These are phyloP conservation scores for Ceratocystis cubensis DNA, from an alignment of 2,329 filamentous ascomycete genomes.

Conservation along the genomic window DNA sequence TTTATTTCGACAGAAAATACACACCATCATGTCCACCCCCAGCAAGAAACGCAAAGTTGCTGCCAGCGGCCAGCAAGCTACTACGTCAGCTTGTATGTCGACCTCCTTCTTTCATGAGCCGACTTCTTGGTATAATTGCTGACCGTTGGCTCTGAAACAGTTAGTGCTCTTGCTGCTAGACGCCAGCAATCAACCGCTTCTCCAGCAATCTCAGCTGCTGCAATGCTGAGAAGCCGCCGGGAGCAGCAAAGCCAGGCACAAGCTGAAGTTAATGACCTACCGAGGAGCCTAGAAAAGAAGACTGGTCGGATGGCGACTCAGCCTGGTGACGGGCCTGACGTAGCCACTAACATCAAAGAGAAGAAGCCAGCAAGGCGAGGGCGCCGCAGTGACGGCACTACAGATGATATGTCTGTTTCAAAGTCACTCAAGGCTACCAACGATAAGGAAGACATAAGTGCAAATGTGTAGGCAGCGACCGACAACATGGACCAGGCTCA, in stretches of 20 bases:
- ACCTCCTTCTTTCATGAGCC: neutral
- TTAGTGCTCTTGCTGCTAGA: constrained; percentile 19
- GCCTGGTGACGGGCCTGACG: neutral
- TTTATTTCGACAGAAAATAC: neutral
- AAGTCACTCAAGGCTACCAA: neutral
- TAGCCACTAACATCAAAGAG: neutral
- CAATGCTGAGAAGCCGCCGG: constrained; percentile 2
- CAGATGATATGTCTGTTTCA: neutral
- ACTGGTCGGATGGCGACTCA: neutral
- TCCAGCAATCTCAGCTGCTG: constrained; percentile 12
- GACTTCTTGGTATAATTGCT: neutral
- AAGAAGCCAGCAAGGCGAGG: neutral
- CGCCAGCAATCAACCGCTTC: constrained; percentile 12
- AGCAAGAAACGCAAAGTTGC: constrained; percentile 17
- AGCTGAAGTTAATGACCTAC: neutral
- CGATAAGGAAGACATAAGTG: neutral
- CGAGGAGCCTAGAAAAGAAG: neutral
- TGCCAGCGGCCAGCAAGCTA: neutral
- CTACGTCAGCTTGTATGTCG: constrained; percentile 18
- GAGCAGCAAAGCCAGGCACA: neutral
- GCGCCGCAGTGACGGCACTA: neutral
- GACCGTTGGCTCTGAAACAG: constrained; percentile 9
- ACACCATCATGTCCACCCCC: constrained; percentile 9
- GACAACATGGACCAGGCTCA: no score
- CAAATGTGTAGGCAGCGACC: neutral